A percentile compares a stretch with the other conserved stretches of the same genome.
phyloP scores from a whole-genome alignment of 164 flowering plant species.

The Tetracentron sinense region DNA sequence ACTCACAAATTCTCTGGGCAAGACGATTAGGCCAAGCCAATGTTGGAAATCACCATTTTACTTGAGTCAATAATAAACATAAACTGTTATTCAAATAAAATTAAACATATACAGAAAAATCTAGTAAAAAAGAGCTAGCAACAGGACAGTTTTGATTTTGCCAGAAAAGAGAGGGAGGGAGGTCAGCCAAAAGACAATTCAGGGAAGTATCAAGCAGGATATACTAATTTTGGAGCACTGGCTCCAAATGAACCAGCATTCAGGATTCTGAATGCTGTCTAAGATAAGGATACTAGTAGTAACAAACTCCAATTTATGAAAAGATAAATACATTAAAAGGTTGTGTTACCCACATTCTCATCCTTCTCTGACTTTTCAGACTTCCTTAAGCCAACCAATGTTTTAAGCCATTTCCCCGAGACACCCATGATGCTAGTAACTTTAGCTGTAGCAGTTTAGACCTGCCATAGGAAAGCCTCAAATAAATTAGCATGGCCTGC shows the following conservation, averaged over 20 bases:
- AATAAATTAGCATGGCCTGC: conserved; percentile 14
- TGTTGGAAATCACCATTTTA: neutral
- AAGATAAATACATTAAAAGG: neutral
- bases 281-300: neutral
- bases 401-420: conserved; percentile 77
- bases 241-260: neutral
- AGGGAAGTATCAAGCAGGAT: neutral
- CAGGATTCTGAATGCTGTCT: neutral
- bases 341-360: conserved; percentile 45
- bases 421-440: conserved; percentile 56
- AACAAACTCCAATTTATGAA: neutral
- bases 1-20: neutral
- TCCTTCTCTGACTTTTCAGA: conserved; percentile 60
- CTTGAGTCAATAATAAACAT: neutral
- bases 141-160: too few species aligned
- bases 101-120: too few species aligned
- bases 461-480: conserved; percentile 26
- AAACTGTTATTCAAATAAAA: too few species aligned
- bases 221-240: neutral
- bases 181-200: too few species aligned
- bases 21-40: neutral
- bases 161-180: too few species aligned
- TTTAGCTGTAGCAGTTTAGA: conserved; percentile 16
- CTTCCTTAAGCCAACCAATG: conserved; percentile 74
- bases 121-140: too few species aligned